Evolutionary conservation across 768 basidiomycete genomes (phyloP).

Genomic region (Agaricus bisporus): DNA sequence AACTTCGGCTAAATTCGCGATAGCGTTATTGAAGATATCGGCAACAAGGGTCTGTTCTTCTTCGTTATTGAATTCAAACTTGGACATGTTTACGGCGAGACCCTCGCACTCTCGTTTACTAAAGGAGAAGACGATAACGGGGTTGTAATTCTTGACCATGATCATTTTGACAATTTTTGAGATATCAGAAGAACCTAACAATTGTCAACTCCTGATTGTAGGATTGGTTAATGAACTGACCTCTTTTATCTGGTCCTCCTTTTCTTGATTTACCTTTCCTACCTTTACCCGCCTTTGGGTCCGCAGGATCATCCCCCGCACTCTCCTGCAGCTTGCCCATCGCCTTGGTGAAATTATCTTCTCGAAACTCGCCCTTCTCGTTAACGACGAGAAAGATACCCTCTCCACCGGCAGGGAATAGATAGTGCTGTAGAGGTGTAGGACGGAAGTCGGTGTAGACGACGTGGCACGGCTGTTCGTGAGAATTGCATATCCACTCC

Average conservation of each 20-base stretch:
- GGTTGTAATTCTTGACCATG: slow-evolving; percentile 95
- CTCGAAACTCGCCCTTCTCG: slow-evolving; percentile 93
- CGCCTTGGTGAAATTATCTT: slow-evolving; percentile 96
- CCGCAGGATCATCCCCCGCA: slow-evolving; percentile 88
- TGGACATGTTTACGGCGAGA: slow-evolving; percentile 86
- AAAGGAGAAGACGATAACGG: slow-evolving; percentile 97
- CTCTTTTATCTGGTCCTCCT: slow-evolving; percentile 84
- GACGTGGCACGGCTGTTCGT: slow-evolving; percentile 97
- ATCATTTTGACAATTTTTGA: slow-evolving; percentile 98
- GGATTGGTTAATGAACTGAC: slow-evolving; percentile 31
- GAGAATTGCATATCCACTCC: slow-evolving; percentile 97
- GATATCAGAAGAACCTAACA: slow-evolving; percentile 81
- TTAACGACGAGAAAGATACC: slow-evolving; percentile 99
- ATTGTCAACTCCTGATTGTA: neutral
- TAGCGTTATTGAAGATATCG: slow-evolving; percentile 92
- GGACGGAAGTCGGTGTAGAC: slow-evolving; percentile 99
- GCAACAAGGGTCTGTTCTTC: slow-evolving; percentile 87
- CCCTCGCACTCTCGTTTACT: slow-evolving; percentile 97
- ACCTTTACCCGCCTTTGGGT: slow-evolving; percentile 77
- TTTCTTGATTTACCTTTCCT: slow-evolving; percentile 91
- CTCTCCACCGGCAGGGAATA: slow-evolving; percentile 94
- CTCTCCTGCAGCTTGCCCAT: slow-evolving; percentile 89
- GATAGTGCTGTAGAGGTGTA: slow-evolving; percentile 95
- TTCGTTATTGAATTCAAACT: slow-evolving; percentile 89
- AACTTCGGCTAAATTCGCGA: slow-evolving; percentile 79